These are phyloP conservation scores for Aspergillus uvarum DNA, from an alignment of 2,329 filamentous ascomycete species.

Conservation along the genomic window DNA sequence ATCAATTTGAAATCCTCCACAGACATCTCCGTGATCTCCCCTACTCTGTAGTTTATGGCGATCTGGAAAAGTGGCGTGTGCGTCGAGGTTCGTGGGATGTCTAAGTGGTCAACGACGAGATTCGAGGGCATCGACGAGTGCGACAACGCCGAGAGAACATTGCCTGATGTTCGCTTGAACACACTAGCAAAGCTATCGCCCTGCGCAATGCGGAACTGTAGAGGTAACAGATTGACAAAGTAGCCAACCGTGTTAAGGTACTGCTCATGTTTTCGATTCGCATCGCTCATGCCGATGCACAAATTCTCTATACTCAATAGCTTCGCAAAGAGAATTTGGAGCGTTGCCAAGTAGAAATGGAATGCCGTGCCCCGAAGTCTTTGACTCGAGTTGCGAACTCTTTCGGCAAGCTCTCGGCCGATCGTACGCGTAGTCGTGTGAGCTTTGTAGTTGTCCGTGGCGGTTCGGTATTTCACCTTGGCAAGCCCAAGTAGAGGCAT, in stretches of 20 bases:
- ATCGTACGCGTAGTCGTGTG: background rate
- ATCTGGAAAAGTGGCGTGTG: slow-evolving; percentile 13
- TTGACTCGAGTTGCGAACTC: background rate
- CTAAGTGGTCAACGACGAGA: background rate
- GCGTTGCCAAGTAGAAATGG: slow-evolving; percentile 8
- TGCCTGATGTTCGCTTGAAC: background rate
- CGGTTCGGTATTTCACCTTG: background rate
- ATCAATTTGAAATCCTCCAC: background rate
- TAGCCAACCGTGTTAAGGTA: slow-evolving; percentile 4
- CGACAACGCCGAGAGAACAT: background rate
- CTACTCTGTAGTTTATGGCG: slow-evolving; percentile 8
- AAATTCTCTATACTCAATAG: background rate
- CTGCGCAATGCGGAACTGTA: background rate
- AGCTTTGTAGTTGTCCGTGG: background rate
- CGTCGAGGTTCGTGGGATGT: background rate
- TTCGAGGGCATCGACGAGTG: slow-evolving; percentile 7
- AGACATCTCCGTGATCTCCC: slow-evolving; percentile 3
- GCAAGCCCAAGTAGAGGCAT: slow-evolving; percentile 6
- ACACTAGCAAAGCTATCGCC: background rate
- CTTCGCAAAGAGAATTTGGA: slow-evolving; percentile 1
- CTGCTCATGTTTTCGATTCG: background rate
- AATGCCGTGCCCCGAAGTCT: background rate
- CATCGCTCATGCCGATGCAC: slow-evolving; percentile 12
- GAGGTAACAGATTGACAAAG: slow-evolving; percentile 11
- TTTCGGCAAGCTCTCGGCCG: background rate